Percentiles rank a stretch among this genome's conserved stretches.
Conservation (phyloP, 108 stramenopile species). For the Epipyxis sp. region DNA sequence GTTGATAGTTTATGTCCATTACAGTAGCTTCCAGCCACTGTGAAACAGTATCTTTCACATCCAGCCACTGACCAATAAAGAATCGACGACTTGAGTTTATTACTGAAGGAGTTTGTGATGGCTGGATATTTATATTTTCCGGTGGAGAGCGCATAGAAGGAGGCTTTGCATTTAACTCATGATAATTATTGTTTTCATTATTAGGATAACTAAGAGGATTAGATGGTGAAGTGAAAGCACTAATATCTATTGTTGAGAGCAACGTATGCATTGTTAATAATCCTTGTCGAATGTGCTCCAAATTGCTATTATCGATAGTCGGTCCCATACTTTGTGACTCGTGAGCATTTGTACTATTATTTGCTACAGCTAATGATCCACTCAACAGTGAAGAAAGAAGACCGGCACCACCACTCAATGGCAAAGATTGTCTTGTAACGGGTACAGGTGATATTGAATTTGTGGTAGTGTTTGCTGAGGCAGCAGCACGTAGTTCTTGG, state of each 20-base stretch:
- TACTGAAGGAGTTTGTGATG: background rate
- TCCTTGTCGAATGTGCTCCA: constrained; percentile 88
- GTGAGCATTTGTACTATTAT: background rate
- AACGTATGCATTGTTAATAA: constrained; percentile 84
- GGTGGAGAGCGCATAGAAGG: background rate
- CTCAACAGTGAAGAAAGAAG: background rate
- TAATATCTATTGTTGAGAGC: constrained; percentile 50
- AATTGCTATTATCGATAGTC: background rate
- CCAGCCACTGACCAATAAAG: constrained; percentile 91
- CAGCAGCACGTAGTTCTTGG: background rate
- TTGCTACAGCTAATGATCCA: background rate
- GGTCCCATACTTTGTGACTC: constrained; percentile 64
- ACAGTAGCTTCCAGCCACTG: constrained; percentile 94
- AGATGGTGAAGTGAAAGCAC: background rate
- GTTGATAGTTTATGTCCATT: constrained; percentile 70
- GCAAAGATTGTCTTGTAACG: constrained; percentile 32
- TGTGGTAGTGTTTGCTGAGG: background rate
- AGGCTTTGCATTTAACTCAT: too few relatives aligned
- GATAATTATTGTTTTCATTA: background rate
- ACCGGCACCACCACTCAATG: background rate
- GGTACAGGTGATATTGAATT: background rate
- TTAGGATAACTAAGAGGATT: background rate
- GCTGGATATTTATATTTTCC: background rate
- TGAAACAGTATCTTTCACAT: constrained; percentile 88
- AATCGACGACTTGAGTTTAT: constrained; percentile 43